These are phyloP conservation scores for Lachancea thermotolerans DNA, from an alignment of 805 yeast genomes.

Conservation along the genomic window DNA sequence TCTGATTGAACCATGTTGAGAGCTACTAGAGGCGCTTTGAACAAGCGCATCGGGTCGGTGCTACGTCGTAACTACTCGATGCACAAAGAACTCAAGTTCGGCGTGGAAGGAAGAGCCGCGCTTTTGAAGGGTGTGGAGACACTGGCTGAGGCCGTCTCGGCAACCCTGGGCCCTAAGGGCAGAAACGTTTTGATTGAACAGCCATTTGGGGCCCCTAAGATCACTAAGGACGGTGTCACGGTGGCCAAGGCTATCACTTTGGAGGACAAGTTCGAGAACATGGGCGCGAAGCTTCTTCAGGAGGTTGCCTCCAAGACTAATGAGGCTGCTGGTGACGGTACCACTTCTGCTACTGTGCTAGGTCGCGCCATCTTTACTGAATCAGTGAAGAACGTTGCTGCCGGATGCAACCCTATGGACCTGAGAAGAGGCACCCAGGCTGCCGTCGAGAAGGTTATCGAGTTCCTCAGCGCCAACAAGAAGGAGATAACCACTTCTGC, in stretches of 20 bases:
- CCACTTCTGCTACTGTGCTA: slow-evolving; percentile 93
- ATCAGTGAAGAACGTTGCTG: slow-evolving; percentile 93
- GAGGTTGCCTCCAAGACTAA: slow-evolving; percentile 97
- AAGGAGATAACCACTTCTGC: slow-evolving; percentile 89
- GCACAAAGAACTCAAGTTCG: slow-evolving; percentile 93
- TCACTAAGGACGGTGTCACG: slow-evolving; percentile 98
- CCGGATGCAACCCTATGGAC: slow-evolving; percentile 99
- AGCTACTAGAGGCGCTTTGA: slow-evolving; percentile 7
- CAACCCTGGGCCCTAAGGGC: slow-evolving; percentile 96
- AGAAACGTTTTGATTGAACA: slow-evolving; percentile 96
- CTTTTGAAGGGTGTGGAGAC: slow-evolving; percentile 89
- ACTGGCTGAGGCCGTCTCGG: slow-evolving; percentile 92
- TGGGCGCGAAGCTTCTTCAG: slow-evolving; percentile 92
- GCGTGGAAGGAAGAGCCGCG: slow-evolving; percentile 96
- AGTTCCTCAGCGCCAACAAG: slow-evolving; percentile 75
- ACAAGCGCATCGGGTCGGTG: slow-evolving; percentile 6
- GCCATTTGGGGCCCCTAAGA: slow-evolving; percentile 93
- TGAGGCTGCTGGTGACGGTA: slow-evolving; percentile 98
- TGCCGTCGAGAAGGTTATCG: slow-evolving; percentile 90
- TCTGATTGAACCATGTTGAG: slow-evolving; percentile 2
- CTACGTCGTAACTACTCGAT: slow-evolving; percentile 32
- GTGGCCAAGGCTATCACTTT: slow-evolving; percentile 83
- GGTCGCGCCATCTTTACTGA: slow-evolving; percentile 95
- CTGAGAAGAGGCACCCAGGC: slow-evolving; percentile 95
- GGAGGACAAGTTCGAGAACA: slow-evolving; percentile 86